These are phyloP conservation scores for Auricularia sp. DNA, from an alignment of 768 basidiomycete species.

Conservation along the genomic window DNA sequence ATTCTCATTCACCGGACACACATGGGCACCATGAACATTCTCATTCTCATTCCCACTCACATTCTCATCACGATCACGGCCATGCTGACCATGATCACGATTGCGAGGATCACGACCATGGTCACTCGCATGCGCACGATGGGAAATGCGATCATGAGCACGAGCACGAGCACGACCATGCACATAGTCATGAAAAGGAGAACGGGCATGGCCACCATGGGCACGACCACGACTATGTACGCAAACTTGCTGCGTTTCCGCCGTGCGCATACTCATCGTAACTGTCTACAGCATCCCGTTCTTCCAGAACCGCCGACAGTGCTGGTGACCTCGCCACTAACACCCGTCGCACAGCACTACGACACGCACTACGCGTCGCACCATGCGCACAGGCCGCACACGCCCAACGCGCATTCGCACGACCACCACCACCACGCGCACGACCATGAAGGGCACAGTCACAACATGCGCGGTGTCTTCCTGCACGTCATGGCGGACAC, in stretches of 20 bases:
- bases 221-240: constrained; percentile 9
- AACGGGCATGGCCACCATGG: constrained; percentile 12
- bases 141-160: background rate
- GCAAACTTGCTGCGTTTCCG: too few species aligned
- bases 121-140: background rate
- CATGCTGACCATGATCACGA: constrained; percentile 6
- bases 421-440: constrained; percentile 42
- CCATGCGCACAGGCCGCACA: constrained; percentile 22
- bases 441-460: constrained; percentile 67
- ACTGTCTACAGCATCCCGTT: background rate
- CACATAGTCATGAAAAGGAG: constrained; percentile 13
- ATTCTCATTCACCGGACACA: constrained; percentile 15
- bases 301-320: constrained; percentile 2
- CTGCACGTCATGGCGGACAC: constrained; percentile 55
- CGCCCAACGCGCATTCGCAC: constrained; percentile 33
- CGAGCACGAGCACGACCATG: constrained; percentile 1
- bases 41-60: constrained; percentile 12
- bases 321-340: constrained; percentile 38
- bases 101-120: background rate
- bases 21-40: constrained; percentile 16
- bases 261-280: background rate
- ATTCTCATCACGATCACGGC: constrained; percentile 15
- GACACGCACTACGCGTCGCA: constrained; percentile 28
- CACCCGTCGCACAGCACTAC: constrained; percentile 44
- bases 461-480: constrained; percentile 84